Evolutionary conservation across 768 basidiomycete species (phyloP), one percentile per base, ranked within the genome.

Genomic region (Chalciporus piperatus): DNA sequence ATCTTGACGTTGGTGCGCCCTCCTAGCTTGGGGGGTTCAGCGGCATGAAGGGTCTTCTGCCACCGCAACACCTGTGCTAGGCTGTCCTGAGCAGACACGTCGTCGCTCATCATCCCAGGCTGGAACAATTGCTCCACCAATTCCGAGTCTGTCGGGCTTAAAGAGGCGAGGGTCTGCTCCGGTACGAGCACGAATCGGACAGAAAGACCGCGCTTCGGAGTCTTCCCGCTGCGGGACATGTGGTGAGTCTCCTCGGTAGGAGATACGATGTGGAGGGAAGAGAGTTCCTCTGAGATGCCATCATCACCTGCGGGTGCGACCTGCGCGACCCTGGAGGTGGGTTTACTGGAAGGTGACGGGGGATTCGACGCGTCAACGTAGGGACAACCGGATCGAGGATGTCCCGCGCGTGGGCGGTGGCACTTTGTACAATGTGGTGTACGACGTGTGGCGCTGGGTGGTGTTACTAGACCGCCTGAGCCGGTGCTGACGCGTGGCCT

Each of bases 341-440:
- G n/a, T 41, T 46, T 50, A 16, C 35, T 49, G 37, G 58, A 53
- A 10, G 62, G 51, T 6, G 66, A 59, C 4, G 55, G 35, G 4
- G 58, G 60, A 14, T 55, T 37, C 0, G 56, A 53, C 35, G 73
- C 64, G 40, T 75, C 72, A 19, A 61, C 65, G 50, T 68, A 75
- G 1, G 82, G 81, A 59, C 84, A 85, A 10, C 83, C 82, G 0
- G 79, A 79, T 41, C 83, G 80, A 16, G 84, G 84, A 60, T 85
- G 84, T 0, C 83, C 83, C 22, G 70, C 72, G 47, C 75, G 72
- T 0, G 81, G 80, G 20, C 76, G 76, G 47, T 73, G 70, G 64
- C 84, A 85, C 58, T 78, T 79, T 40, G 68, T 74, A 65, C 83
- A 85, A 42, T 69, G 74, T 32, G 77, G 84, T 2, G 63, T 59